These are phyloP conservation scores for Aquilaria sinensis DNA, from an alignment of 345 rosid genomes.

Conservation along the genomic window DNA sequence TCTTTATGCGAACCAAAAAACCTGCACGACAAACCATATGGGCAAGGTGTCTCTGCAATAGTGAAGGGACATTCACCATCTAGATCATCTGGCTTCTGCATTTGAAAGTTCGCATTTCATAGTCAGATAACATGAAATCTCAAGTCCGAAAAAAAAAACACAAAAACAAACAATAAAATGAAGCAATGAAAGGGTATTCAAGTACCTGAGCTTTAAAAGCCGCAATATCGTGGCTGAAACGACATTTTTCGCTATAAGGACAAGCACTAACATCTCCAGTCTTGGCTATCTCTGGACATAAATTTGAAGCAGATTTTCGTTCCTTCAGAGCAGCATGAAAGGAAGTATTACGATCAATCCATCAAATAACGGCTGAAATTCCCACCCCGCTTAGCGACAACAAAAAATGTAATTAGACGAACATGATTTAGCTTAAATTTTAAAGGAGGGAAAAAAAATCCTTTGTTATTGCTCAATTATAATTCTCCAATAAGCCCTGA, in stretches of 20 bases:
- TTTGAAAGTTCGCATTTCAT: neutral
- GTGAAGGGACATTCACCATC: slow-evolving; percentile 87
- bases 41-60: slow-evolving; percentile 43
- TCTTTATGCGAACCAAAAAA: slow-evolving; percentile 60
- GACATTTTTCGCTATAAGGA: slow-evolving; percentile 57
- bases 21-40: slow-evolving; percentile 82
- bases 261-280: slow-evolving; percentile 61
- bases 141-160: neutral
- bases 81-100: slow-evolving; percentile 84
- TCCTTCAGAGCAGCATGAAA: slow-evolving; percentile 23
- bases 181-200: neutral
- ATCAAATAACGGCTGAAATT: too few species aligned
- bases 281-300: slow-evolving; percentile 72
- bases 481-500: too few species aligned
- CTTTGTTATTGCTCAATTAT: too few species aligned
- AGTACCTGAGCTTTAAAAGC: slow-evolving; percentile 72
- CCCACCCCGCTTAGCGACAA: too few species aligned
- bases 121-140: neutral
- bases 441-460: too few species aligned
- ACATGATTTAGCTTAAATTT: too few species aligned
- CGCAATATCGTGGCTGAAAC: slow-evolving; percentile 77
- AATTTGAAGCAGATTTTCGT: slow-evolving; percentile 46
- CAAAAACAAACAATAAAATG: neutral
- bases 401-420: too few species aligned
- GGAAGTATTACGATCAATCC: neutral